Conservation (phyloP, 169 alveolate species). For the Eimeria brunetti region DNA sequence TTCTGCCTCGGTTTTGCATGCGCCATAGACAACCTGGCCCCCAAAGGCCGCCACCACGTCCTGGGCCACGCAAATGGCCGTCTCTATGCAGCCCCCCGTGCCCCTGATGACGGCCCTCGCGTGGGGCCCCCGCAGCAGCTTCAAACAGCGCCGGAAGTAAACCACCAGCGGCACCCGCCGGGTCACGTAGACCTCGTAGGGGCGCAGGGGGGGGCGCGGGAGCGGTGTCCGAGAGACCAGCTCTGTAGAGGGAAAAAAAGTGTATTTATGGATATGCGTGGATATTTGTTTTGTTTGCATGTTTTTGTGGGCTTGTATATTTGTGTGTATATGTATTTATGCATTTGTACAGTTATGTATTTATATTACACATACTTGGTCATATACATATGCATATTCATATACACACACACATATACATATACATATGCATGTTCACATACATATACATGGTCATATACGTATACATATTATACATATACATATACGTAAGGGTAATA, state of each 20-base stretch:
- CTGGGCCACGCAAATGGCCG: constrained; percentile 74
- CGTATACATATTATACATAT: too few species aligned
- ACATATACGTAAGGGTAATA: too few species aligned
- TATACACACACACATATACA: too few species aligned
- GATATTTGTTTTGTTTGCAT: too few species aligned
- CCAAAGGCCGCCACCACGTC: constrained; percentile 73
- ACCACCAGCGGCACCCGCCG: constrained; percentile 72
- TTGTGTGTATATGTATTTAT: too few species aligned
- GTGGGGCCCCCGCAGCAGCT: constrained; percentile 62
- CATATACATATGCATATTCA: too few species aligned
- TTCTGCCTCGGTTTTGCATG: background rate
- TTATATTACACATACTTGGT: too few species aligned
- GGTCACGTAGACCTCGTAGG: constrained; percentile 72
- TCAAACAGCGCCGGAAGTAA: constrained; percentile 60
- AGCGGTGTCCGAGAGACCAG: constrained; percentile 27
- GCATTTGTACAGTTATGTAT: too few species aligned
- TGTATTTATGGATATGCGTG: background rate
- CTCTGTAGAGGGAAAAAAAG: background rate
- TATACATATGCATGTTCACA: too few species aligned
- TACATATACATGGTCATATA: too few species aligned
- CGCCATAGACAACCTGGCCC: constrained; percentile 6
- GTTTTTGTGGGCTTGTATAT: background rate
- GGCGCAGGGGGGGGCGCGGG: constrained; percentile 71
- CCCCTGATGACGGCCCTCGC: constrained; percentile 50
- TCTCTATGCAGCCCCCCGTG: constrained; percentile 70